Evolutionary conservation across 805 yeast species (phyloP).

Genomic region (Ogataea pignaliae): DNA sequence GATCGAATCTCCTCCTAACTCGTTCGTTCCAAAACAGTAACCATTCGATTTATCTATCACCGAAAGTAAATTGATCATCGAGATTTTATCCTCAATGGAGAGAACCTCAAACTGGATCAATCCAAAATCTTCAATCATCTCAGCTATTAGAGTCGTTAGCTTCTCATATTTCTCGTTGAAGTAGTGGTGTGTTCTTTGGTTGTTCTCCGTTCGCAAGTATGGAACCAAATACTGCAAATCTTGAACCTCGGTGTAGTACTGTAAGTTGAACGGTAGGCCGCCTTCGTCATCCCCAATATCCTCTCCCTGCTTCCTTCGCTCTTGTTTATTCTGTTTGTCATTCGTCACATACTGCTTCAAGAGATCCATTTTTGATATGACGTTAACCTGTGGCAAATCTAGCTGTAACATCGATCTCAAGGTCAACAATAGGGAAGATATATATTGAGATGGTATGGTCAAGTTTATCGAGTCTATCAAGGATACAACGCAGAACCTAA

Average conservation of each 20-base stretch:
- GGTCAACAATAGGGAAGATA: slow-evolving; percentile 74
- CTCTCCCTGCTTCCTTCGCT: slow-evolving; percentile 15
- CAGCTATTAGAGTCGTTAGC: slow-evolving; percentile 74
- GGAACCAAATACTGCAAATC: slow-evolving; percentile 71
- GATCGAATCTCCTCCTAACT: slow-evolving; percentile 92
- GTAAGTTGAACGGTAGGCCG: slow-evolving; percentile 72
- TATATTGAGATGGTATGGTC: slow-evolving; percentile 83
- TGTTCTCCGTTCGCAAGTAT: slow-evolving; percentile 65
- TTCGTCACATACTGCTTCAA: slow-evolving; percentile 46
- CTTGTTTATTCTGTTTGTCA: slow-evolving; percentile 19
- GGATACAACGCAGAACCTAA: slow-evolving; percentile 80
- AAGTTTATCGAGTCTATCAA: slow-evolving; percentile 78
- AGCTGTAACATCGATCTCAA: slow-evolving; percentile 89
- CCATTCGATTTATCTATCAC: slow-evolving; percentile 90
- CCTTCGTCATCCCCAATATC: slow-evolving; percentile 40
- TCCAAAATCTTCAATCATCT: slow-evolving; percentile 81
- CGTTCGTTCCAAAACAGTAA: slow-evolving; percentile 87
- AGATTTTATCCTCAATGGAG: slow-evolving; percentile 84
- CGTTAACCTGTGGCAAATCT: slow-evolving; percentile 90
- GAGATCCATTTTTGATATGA: slow-evolving; percentile 85
- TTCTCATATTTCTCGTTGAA: slow-evolving; percentile 40
- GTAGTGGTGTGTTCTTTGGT: slow-evolving; percentile 53
- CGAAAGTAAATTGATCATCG: slow-evolving; percentile 80
- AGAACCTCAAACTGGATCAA: slow-evolving; percentile 85
- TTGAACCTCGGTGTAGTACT: slow-evolving; percentile 89